Percentiles rank a stretch among this genome's conserved stretches.
Conservation (phyloP, 2,329 filamentous ascomycete genomes). For the Alternaria alternata region DNA sequence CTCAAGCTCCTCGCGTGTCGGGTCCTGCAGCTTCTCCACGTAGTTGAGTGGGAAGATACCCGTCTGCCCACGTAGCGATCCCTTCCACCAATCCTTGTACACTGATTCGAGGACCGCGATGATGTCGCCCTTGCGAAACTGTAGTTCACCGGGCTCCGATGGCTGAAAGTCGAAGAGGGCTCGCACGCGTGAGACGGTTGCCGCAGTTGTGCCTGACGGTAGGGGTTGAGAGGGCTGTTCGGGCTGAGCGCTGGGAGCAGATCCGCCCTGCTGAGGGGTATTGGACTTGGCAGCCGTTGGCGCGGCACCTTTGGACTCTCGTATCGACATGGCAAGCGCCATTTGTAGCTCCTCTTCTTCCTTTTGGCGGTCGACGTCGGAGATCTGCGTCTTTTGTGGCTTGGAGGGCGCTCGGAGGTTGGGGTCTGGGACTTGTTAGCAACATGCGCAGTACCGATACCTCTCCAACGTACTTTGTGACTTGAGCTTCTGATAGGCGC, state of each 20-base stretch:
- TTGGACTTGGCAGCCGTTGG: slow-evolving; percentile 54
- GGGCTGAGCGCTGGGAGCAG: slow-evolving; percentile 28
- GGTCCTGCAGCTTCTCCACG: slow-evolving; percentile 95
- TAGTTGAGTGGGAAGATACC: slow-evolving; percentile 99
- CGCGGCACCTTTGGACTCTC: slow-evolving; percentile 71
- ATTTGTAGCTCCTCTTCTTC: slow-evolving; percentile 98
- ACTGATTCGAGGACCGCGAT: slow-evolving; percentile 97
- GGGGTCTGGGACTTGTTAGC: slow-evolving; percentile 69
- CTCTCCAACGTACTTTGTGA: slow-evolving; percentile 60
- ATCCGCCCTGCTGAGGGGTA: slow-evolving; percentile 46
- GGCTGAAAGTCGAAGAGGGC: slow-evolving; percentile 95
- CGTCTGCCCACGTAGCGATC: slow-evolving; percentile 89
- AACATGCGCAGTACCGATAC: background rate
- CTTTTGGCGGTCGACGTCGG: slow-evolving; percentile 86
- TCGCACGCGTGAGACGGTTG: slow-evolving; percentile 92
- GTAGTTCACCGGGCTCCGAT: slow-evolving; percentile 91
- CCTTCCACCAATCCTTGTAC: slow-evolving; percentile 99
- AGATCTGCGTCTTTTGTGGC: slow-evolving; percentile 90
- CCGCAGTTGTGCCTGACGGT: slow-evolving; percentile 87
- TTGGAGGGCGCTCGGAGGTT: slow-evolving; percentile 91
- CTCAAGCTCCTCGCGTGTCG: slow-evolving; percentile 91
- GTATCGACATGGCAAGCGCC: slow-evolving; percentile 89
- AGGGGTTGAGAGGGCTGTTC: slow-evolving; percentile 64
- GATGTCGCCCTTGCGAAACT: slow-evolving; percentile 95
- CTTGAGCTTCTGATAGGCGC: slow-evolving; percentile 90